Conservation (phyloP, 176 grass and related monocot genomes). For the Elymus sibiricus region DNA sequence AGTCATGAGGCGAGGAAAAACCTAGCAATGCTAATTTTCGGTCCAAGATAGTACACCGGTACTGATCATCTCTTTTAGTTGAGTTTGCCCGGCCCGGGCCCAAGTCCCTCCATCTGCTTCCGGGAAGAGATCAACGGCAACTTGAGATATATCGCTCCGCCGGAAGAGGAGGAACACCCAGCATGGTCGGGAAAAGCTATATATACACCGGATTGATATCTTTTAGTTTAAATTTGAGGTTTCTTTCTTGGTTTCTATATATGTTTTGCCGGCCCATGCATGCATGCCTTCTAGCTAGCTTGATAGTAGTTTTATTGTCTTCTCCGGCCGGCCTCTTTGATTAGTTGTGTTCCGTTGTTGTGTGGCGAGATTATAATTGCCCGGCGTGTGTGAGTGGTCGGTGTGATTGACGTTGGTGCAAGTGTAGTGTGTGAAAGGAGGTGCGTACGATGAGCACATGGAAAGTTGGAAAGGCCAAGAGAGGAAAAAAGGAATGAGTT, state of each 20-base stretch:
- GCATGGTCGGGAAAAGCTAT: neutral
- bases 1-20: neutral
- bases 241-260: neutral
- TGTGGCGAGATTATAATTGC: neutral
- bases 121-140: neutral
- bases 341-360: constrained; percentile 8
- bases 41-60: constrained; percentile 16
- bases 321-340: neutral
- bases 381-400: neutral
- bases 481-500: constrained; percentile 65
- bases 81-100: neutral
- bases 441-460: constrained; percentile 64
- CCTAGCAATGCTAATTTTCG: constrained; percentile 26
- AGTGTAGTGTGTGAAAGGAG: constrained; percentile 17
- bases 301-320: neutral
- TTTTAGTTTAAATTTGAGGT: constrained; percentile 24
- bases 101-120: neutral
- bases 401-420: neutral
- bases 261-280: neutral
- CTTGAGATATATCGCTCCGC: too few relatives aligned
- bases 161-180: neutral
- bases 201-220: neutral
- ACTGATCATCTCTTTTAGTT: neutral
- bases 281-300: neutral
- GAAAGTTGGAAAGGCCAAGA: constrained; percentile 59